Conservation (phyloP, 2,329 filamentous ascomycete genomes). For the Colletotrichum sp. region DNA sequence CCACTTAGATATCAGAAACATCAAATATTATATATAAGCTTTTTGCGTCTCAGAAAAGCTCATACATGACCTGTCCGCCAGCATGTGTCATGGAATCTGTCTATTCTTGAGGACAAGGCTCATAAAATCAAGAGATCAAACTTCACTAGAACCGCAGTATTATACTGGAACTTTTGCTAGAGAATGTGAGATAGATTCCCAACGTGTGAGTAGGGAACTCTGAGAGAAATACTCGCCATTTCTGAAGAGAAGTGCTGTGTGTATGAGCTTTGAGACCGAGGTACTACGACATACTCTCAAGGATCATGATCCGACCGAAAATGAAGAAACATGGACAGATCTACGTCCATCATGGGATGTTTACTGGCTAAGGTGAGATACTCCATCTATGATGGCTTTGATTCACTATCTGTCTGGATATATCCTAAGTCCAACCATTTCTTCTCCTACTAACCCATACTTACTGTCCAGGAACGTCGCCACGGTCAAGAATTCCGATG, state of each 20-base stretch:
- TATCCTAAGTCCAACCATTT: no score
- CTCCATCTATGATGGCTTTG: no score
- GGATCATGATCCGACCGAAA: background rate
- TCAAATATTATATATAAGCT: background rate
- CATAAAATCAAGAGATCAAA: background rate
- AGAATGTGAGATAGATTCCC: background rate
- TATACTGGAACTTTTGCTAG: accelerated
- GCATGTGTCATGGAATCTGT: background rate
- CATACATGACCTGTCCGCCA: background rate
- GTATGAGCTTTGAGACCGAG: background rate
- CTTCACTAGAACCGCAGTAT: background rate
- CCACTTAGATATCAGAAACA: background rate
- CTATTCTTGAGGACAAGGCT: background rate
- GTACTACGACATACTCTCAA: background rate
- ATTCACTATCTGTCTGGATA: no score
- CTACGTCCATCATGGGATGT: background rate
- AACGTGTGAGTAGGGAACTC: background rate
- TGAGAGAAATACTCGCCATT: background rate
- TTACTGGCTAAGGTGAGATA: no score
- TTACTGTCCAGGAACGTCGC: background rate
- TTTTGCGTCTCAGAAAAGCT: background rate
- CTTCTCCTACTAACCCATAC: background rate
- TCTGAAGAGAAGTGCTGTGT: background rate
- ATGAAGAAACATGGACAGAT: background rate
- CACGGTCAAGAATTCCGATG: background rate